Base-by-base conservation (phyloP, 2,329 filamentous ascomycete species). In the Rasamsonia emersonii region DNA sequence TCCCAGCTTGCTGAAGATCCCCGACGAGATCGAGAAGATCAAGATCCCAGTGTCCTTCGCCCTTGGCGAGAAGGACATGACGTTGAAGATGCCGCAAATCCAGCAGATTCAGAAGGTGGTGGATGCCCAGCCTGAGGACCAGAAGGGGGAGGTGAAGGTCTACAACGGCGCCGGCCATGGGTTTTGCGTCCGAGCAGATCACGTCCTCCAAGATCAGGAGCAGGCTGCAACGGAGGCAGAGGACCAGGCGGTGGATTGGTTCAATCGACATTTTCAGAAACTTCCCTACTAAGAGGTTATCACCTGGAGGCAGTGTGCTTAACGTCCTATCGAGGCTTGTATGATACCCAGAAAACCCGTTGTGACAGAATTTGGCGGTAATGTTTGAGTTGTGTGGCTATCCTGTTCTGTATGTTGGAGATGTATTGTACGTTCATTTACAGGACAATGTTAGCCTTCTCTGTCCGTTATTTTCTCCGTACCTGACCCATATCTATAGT, bases 1-100 rank as follows among this genome's bases (percentile, higher is more conserved):
- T 44, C 72, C 73, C 2, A 70, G 64, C 29, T 43, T 64, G 14
- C 38, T 78, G 15, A 45, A 43, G 0, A 33, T 76, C 2, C 67
- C 68, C 0, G 53, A 36, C 8, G 72, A 76, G 29, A 54, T 71
- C 19, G 45, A 51, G 36, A 39, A 46, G 32, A 41, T 54, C 27
- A 43, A 17, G 14, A 32, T 41, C 11, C 45, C 45, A 2, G 39
- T 44, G 5, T 44, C 41, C 18, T 44, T 50, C 32, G 51, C 50
- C 3, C 30, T 49, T 36, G 51, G 38, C 3, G 38, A 44, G 9
- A 18, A 48, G 18, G 51, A 54, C 23, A 33, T 16, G 9, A 27
- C 13, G 13, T 31, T 52, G 9, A 42, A 36, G 18, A 32, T 37
- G 24, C 30, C 44, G n/a, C 30, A 42, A 18, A 42, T 48, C 14